A percentile compares a stretch with the other conserved stretches of the same genome.
These are phyloP conservation scores for Leccinum fibrillosum DNA, from an alignment of 768 basidiomycete species.

Conservation along the genomic window DNA sequence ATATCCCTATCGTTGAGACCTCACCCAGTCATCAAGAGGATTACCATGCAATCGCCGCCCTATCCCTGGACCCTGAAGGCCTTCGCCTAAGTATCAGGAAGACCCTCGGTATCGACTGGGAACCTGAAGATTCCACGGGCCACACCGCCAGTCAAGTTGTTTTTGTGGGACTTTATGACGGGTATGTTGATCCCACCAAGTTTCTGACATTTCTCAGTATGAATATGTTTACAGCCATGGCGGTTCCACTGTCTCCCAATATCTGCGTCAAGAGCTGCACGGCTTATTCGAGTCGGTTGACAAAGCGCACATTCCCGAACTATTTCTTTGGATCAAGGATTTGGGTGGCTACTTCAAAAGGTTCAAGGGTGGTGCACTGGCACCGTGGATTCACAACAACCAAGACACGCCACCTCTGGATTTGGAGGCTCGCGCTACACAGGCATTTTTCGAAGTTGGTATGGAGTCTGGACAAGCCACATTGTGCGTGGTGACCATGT, in stretches of 20 bases:
- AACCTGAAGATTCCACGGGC: conserved; percentile 51
- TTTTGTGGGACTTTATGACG: conserved; percentile 90
- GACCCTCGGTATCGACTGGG: conserved; percentile 66
- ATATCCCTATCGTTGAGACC: conserved; percentile 5
- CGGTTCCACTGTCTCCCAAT: conserved; percentile 86
- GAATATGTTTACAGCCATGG: conserved; percentile 68
- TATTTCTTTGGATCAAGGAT: conserved; percentile 73
- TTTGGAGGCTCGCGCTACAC: conserved; percentile 80
- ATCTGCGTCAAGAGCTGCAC: conserved; percentile 81
- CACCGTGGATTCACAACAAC: conserved; percentile 54
- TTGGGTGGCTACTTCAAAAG: conserved; percentile 90
- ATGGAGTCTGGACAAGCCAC: conserved; percentile 18
- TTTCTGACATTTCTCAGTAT: background rate
- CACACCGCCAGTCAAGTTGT: conserved; percentile 70
- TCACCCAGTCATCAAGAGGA: conserved; percentile 82
- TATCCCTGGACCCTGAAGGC: conserved; percentile 76
- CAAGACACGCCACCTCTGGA: conserved; percentile 46
- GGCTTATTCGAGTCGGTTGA: conserved; percentile 77
- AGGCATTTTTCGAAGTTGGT: conserved; percentile 82
- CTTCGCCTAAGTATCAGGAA: conserved; percentile 63
- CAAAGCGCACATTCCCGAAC: conserved; percentile 67
- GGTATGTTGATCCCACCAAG: conserved; percentile 43
- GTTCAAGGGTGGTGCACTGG: conserved; percentile 76
- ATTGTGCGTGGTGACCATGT: conserved; percentile 1
- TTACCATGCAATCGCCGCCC: conserved; percentile 70